Base-by-base conservation (phyloP, 2,329 filamentous ascomycete species). In the Diplodia corticola region DNA sequence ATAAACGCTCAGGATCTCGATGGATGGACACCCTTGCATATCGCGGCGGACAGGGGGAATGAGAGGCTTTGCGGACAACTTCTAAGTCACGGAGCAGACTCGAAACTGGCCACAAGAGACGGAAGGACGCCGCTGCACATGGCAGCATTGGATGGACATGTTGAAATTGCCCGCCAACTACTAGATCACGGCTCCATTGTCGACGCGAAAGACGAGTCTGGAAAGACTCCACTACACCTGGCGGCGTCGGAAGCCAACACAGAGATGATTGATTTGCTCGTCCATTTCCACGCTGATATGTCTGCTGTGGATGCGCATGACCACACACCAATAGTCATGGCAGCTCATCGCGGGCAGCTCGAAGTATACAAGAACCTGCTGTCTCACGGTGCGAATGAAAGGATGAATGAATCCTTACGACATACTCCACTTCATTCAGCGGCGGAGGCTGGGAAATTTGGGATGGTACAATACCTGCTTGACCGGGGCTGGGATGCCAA, bases 151-250 rank as follows among this genome's bases (percentile, higher is more conserved):
- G 0, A 4, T 4, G 24, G 12, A 2, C 22, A 13, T 7, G 24
- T 50, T 17, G 22, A 50, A 4, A 17, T 50, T 7, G 48, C 22
- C 2, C 48, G 48, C 22, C n/a, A 17, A 1, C 48, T 50, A 17
- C 48, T 50, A 20, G 5, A 50, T 2, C 10, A 7, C 5, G 48
- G 48, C 5, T 22, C 48, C 13, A 17, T 13, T 1, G 48, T 28
- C 3, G 13, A 28, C 13, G 6, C 48, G 5, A n/a, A 13, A 6
- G 6, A 10, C 15, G 0, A 26, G 2, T 1, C 0, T 1, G 10
- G 22, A 26, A 0, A 1, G 4, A 50, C 48, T 1, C 48, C 48
- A 28, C 48, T 50, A 15, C 22, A 28, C 24, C 2, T 1, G 1
- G 48, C 24, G 1, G 13, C 48, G 12, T 0, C 0, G 2, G 15